These are phyloP conservation scores for Erodium moschatum DNA, from an alignment of 441 rosid genomes.

Conservation along the genomic window DNA sequence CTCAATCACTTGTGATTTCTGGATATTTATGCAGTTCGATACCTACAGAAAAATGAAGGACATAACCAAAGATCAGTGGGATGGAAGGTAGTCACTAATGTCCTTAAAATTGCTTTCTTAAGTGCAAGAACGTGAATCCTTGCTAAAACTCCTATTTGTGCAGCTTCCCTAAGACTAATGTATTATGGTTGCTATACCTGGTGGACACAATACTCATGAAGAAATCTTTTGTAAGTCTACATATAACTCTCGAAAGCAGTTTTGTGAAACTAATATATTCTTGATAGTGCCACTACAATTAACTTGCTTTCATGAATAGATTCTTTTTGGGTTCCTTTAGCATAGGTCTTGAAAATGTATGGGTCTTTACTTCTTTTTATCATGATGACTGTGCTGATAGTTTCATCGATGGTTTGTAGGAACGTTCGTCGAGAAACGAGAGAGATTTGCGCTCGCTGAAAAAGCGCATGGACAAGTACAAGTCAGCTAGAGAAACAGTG, in stretches of 20 bases:
- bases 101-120: too few relatives aligned
- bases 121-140: neutral
- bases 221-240: conserved; percentile 74
- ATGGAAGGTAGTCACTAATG: conserved; percentile 52
- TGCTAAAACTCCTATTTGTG: conserved; percentile 14
- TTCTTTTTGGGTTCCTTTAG: neutral
- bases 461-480: conserved; percentile 59
- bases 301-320: neutral
- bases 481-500: conserved; percentile 62
- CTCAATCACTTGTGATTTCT: conserved; percentile 3
- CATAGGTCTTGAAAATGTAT: neutral
- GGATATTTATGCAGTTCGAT: conserved; percentile 53
- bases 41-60: conserved; percentile 84
- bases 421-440: conserved; percentile 49
- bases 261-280: neutral
- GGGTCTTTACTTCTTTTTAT: neutral
- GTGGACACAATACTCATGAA: conserved; percentile 68
- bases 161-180: conserved; percentile 88
- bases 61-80: conserved; percentile 73
- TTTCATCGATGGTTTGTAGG: conserved; percentile 25
- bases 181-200: conserved; percentile 82
- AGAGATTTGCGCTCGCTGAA: conserved; percentile 68
- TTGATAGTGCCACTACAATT: neutral
- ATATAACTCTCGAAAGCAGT: neutral
- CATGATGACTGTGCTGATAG: neutral